These are phyloP conservation scores for Phytophthora hybrid DNA, from an alignment of 352 stramenopile species.

Conservation along the genomic window DNA sequence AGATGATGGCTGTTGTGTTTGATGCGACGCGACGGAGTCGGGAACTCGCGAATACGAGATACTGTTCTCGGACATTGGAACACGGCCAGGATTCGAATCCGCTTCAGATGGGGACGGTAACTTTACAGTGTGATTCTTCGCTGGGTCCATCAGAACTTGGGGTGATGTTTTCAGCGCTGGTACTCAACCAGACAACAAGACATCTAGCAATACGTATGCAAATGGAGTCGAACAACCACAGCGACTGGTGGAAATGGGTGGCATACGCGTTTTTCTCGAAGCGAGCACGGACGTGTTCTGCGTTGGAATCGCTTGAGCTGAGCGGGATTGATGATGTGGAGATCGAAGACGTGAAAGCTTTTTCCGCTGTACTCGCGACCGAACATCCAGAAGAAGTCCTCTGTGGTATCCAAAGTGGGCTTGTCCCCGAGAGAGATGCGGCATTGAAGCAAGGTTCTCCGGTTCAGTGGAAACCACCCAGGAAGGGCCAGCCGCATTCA, in stretches of 20 bases:
- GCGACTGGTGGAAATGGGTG: slow-evolving; percentile 28
- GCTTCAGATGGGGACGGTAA: slow-evolving; percentile 18
- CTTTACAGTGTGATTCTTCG: slow-evolving; percentile 10
- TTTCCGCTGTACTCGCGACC: slow-evolving; percentile 13
- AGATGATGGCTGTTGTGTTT: slow-evolving; percentile 30
- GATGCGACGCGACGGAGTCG: slow-evolving; percentile 24
- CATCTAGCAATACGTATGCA: slow-evolving; percentile 14
- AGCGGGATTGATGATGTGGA: slow-evolving; percentile 15
- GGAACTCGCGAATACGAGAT: slow-evolving; percentile 28
- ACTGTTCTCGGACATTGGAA: background rate
- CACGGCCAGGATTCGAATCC: background rate
- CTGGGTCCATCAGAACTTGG: slow-evolving; percentile 12
- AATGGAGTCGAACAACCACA: slow-evolving; percentile 9
- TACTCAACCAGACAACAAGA: slow-evolving; percentile 22
- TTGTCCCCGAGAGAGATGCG: slow-evolving; percentile 2
- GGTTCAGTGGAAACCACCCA: slow-evolving; percentile 4
- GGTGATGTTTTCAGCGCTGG: slow-evolving; percentile 23
- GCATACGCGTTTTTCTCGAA: slow-evolving; percentile 32
- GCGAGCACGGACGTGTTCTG: slow-evolving; percentile 16
- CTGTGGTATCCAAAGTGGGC: slow-evolving; percentile 5
- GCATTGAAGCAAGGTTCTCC: slow-evolving; percentile 16
- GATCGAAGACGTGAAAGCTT: slow-evolving; percentile 5
- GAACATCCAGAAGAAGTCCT: slow-evolving; percentile 27
- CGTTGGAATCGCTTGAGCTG: slow-evolving; percentile 14
- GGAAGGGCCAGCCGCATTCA: background rate